Conservation (phyloP, 2,329 filamentous ascomycete genomes). For the Sporothrix dimorphospora region DNA sequence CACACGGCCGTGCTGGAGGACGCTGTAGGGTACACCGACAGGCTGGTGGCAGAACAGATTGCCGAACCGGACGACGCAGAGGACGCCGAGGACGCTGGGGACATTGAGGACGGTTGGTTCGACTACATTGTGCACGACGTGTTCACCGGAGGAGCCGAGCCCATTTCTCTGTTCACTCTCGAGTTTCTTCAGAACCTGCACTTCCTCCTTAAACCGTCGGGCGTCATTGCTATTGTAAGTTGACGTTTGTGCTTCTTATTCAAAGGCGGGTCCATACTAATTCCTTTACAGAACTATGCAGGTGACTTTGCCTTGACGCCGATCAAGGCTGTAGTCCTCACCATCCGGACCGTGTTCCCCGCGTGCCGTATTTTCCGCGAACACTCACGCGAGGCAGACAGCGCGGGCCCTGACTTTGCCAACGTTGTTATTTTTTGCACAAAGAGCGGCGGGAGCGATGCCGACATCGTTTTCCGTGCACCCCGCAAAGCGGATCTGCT, state of each 20-base stretch:
- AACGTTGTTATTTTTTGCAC: conserved; percentile 97
- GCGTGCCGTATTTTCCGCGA: conserved; percentile 91
- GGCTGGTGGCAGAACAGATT: conserved; percentile 39
- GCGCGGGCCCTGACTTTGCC: conserved; percentile 71
- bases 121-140: conserved; percentile 98
- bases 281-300: conserved; percentile 76
- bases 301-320: conserved; percentile 80
- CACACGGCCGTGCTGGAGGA: conserved; percentile 82
- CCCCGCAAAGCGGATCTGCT: conserved; percentile 69
- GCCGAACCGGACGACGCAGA: conserved; percentile 38
- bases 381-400: conserved; percentile 56
- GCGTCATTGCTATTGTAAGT: conserved; percentile 84
- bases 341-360: conserved; percentile 82
- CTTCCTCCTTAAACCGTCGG: conserved; percentile 72
- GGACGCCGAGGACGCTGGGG: no score
- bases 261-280: neutral
- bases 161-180: conserved; percentile 81
- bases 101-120: conserved; percentile 55
- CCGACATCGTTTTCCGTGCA: conserved; percentile 60
- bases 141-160: conserved; percentile 94
- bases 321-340: conserved; percentile 77
- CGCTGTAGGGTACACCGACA: conserved; percentile 69
- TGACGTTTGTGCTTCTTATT: neutral
- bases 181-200: conserved; percentile 77
- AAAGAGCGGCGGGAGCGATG: conserved; percentile 56